Conservation (phyloP, 805 yeast genomes). For the Kodamaea restingae region DNA sequence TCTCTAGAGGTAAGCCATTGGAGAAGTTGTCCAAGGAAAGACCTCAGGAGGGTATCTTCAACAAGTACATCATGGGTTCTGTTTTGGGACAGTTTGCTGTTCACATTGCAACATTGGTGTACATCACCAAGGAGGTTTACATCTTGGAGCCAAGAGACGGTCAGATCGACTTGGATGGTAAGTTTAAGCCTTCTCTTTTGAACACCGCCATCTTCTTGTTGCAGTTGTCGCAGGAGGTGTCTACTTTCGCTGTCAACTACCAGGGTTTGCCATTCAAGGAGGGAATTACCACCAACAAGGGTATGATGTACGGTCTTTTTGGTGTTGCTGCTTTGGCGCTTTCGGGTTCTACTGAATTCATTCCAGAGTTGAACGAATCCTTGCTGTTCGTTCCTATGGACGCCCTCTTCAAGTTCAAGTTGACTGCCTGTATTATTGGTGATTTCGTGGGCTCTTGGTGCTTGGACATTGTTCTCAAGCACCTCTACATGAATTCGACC, state of each 20-base stretch:
- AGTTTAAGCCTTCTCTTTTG: slow-evolving; percentile 81
- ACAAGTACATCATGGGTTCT: slow-evolving; percentile 94
- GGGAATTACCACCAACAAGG: slow-evolving; percentile 82
- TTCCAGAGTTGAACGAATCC: slow-evolving; percentile 91
- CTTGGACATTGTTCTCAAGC: slow-evolving; percentile 77
- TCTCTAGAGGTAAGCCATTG: slow-evolving; percentile 89
- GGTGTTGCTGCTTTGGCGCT: slow-evolving; percentile 89
- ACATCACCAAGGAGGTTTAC: slow-evolving; percentile 80
- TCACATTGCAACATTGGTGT: slow-evolving; percentile 77
- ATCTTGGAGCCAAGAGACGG: slow-evolving; percentile 90
- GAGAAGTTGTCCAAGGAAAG: slow-evolving; percentile 87
- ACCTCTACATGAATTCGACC: slow-evolving; percentile 82
- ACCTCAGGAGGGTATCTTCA: slow-evolving; percentile 97
- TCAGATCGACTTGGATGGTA: slow-evolving; percentile 82
- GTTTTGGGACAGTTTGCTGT: slow-evolving; percentile 94
- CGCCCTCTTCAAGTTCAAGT: slow-evolving; percentile 64
- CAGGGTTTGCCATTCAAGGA: slow-evolving; percentile 97
- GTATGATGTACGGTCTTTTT: slow-evolving; percentile 92
- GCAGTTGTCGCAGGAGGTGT: slow-evolving; percentile 93
- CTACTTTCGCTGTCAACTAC: slow-evolving; percentile 96
- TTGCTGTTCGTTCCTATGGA: slow-evolving; percentile 90
- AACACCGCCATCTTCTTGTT: slow-evolving; percentile 95
- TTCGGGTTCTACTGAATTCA: slow-evolving; percentile 88
- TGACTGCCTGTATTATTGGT: slow-evolving; percentile 65
- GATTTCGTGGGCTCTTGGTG: slow-evolving; percentile 77